Percentiles rank a stretch among this genome's conserved stretches.
Conservation (phyloP, 2,329 filamentous ascomycete genomes). For the Fusarium torreyae region DNA sequence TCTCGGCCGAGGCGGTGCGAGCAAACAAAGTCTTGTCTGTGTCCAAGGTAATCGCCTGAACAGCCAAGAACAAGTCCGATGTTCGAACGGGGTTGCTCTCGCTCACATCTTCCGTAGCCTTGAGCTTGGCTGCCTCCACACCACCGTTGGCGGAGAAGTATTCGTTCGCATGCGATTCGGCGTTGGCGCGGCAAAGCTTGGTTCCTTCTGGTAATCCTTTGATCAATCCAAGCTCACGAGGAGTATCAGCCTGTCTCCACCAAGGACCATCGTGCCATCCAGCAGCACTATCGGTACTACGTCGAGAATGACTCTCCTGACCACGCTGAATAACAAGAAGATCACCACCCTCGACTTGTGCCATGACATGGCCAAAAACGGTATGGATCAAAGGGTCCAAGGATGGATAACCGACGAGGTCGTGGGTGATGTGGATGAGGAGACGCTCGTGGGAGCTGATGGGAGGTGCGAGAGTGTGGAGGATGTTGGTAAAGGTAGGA, state of each 20-base stretch:
- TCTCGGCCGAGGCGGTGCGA: conserved; percentile 65
- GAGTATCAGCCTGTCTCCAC: conserved; percentile 83
- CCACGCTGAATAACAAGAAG: conserved; percentile 94
- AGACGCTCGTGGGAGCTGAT: conserved; percentile 98
- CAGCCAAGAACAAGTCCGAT: conserved; percentile 94
- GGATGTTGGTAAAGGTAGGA: conserved; percentile 93
- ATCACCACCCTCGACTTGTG: conserved; percentile 98
- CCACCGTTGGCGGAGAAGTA: conserved; percentile 86
- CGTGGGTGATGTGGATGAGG: conserved; percentile 97
- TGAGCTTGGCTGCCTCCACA: conserved; percentile 82
- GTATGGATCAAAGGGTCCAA: conserved; percentile 93
- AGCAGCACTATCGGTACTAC: conserved; percentile 70
- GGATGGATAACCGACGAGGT: conserved; percentile 93
- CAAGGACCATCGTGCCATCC: conserved; percentile 96
- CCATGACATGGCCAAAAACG: conserved; percentile 96
- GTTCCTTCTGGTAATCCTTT: conserved; percentile 88
- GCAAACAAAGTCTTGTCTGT: conserved; percentile 78
- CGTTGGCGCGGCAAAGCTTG: conserved; percentile 90
- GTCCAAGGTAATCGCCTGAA: conserved; percentile 85
- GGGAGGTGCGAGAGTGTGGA: conserved; percentile 94
- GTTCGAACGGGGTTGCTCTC: conserved; percentile 92
- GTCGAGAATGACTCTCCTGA: conserved; percentile 82
- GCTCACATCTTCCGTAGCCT: conserved; percentile 83
- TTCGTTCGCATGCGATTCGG: conserved; percentile 88
- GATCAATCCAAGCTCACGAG: conserved; percentile 84